Percentiles rank a stretch among this genome's conserved stretches.
These are phyloP conservation scores for Agrostemma githago DNA, from an alignment of 148 eudicot species.

Conservation along the genomic window DNA sequence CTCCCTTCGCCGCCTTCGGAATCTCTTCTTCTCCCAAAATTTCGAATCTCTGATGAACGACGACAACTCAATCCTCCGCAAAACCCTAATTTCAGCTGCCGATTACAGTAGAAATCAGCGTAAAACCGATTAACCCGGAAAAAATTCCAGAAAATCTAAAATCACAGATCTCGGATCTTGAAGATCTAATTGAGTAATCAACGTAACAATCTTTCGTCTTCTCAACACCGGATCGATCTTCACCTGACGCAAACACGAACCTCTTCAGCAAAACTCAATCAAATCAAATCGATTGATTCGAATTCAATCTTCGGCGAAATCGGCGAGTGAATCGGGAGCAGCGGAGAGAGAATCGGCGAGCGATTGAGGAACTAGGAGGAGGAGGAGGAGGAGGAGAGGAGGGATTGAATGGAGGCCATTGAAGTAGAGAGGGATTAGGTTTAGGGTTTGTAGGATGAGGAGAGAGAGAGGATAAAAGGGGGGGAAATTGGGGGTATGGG, in stretches of 20 bases:
- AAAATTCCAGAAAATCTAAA: neutral
- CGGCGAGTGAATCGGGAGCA: neutral
- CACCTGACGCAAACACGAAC: conserved; percentile 11
- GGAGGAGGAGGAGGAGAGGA: neutral
- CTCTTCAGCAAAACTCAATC: neutral
- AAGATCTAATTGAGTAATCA: conserved; percentile 11
- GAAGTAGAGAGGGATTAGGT: conserved; percentile 17
- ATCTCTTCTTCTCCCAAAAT: conserved; percentile 7
- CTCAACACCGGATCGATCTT: conserved; percentile 13
- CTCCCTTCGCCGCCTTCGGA: conserved; percentile 14
- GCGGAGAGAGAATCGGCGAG: neutral
- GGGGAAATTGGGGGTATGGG: neutral
- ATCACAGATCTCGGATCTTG: neutral
- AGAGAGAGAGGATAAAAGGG: neutral
- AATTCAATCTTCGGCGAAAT: neutral
- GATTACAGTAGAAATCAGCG: neutral
- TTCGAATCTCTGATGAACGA: neutral
- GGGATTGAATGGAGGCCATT: neutral
- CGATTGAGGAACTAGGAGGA: neutral
- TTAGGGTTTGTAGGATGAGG: conserved; percentile 15
- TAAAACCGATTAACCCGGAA: neutral
- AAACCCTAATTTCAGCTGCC: neutral
- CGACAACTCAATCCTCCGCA: neutral
- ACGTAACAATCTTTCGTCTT: neutral
- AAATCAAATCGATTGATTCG: neutral